Evolutionary conservation across 495 filamentous ascomycete genomes (phyloP).

Genomic region (Annulohypoxylon moriforme): DNA sequence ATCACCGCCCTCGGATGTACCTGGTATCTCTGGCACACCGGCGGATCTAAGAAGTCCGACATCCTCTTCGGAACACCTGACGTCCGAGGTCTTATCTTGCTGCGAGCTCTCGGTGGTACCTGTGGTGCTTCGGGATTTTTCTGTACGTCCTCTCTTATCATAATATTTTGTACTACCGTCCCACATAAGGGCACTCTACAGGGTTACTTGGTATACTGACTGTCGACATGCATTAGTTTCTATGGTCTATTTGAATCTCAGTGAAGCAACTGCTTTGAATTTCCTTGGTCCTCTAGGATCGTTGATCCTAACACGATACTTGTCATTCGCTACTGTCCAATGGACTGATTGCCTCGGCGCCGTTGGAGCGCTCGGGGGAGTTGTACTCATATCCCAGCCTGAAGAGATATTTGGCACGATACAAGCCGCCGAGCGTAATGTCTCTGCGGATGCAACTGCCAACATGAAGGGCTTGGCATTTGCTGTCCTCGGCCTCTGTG

Average conservation of each 20-base stretch:
- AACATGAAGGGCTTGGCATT: not conserved
- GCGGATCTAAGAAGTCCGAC: not conserved
- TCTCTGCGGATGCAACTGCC: not conserved
- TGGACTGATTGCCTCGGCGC: constrained; percentile 8
- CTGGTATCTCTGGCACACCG: constrained; percentile 2
- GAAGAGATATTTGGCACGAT: constrained; percentile 1
- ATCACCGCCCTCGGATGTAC: constrained; percentile 9
- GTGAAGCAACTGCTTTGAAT: constrained; percentile 8
- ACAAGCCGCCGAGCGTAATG: not conserved
- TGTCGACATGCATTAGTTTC: not conserved
- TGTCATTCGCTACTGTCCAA: constrained; percentile 1
- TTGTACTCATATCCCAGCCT: constrained; percentile 5
- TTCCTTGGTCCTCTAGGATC: constrained; percentile 1
- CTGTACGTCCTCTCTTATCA: not conserved
- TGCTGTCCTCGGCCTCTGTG: not conserved
- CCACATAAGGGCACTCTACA: not conserved
- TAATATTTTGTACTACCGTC: not conserved
- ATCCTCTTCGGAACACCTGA: constrained; percentile 1
- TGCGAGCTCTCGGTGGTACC: not conserved
- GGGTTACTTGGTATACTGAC: not conserved
- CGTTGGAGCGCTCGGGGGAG: not conserved
- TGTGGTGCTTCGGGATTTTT: constrained; percentile 10
- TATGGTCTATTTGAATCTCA: constrained; percentile 3
- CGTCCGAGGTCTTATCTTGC: not conserved
- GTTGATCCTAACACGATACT: not conserved